Evolutionary conservation across 345 rosid genomes (phyloP).

Genomic region (Brassica cretica): DNA sequence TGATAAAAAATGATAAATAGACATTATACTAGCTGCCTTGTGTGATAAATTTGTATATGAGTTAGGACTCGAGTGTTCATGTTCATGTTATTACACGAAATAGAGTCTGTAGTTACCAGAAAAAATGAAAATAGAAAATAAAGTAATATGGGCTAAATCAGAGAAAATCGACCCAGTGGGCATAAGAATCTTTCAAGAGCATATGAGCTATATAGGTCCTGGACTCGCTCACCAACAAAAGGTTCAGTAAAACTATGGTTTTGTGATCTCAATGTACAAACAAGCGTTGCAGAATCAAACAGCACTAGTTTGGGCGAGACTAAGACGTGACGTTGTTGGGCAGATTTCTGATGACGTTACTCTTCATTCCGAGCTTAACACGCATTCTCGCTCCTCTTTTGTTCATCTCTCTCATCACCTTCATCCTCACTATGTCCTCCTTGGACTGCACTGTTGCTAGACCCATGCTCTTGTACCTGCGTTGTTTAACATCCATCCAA

Average conservation of each 20-base stretch:
- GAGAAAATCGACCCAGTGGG: background rate
- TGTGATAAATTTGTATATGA: too few species aligned
- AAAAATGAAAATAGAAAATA: background rate
- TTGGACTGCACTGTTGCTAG: constrained; percentile 76
- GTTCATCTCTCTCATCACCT: constrained; percentile 77
- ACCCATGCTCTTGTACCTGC: constrained; percentile 90
- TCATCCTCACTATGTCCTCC: constrained; percentile 78
- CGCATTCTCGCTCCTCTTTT: constrained; percentile 62
- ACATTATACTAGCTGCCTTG: too few species aligned
- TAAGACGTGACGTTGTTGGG: background rate
- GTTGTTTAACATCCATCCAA: constrained; percentile 27
- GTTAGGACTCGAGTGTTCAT: too few species aligned
- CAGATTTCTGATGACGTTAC: constrained; percentile 38
- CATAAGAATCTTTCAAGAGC: background rate
- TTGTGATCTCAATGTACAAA: background rate
- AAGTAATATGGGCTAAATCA: background rate
- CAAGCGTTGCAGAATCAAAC: background rate
- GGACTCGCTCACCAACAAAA: too few species aligned
- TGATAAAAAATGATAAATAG: too few species aligned
- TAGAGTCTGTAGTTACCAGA: background rate
- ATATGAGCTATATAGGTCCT: background rate
- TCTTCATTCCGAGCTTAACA: constrained; percentile 75
- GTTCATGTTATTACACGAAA: too few species aligned
- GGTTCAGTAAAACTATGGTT: background rate
- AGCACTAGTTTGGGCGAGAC: background rate